Evolutionary conservation across 2,329 filamentous ascomycete species (phyloP).

Genomic region (Fusarium xylarioides): DNA sequence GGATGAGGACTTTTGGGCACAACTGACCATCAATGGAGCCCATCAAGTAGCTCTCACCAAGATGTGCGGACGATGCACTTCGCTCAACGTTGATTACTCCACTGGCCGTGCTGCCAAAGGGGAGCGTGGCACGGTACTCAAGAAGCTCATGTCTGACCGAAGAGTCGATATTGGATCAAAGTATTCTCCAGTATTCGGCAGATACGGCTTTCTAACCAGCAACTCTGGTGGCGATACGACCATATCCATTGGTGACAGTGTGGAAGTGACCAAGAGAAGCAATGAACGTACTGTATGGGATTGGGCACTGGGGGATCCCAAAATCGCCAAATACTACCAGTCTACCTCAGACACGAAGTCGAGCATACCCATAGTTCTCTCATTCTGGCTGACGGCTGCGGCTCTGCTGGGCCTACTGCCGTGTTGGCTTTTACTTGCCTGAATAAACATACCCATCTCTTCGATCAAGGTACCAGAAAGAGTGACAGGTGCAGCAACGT

Average conservation of each 20-base stretch:
- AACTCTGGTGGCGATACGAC: constrained; percentile 34
- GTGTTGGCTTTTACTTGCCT: constrained; percentile 28
- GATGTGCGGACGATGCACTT: constrained; percentile 75
- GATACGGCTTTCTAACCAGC: constrained; percentile 70
- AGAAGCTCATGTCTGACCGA: constrained; percentile 75
- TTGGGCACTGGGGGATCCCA: constrained; percentile 52
- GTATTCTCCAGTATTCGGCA: constrained; percentile 76
- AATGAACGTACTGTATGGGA: constrained; percentile 63
- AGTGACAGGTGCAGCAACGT: constrained; percentile 8
- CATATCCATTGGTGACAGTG: constrained; percentile 56
- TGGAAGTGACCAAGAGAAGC: constrained; percentile 60
- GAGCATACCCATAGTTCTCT: constrained; percentile 21
- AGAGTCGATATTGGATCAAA: constrained; percentile 74
- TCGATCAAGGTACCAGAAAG: not conserved
- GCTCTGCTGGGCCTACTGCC: constrained; percentile 27
- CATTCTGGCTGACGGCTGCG: constrained; percentile 25
- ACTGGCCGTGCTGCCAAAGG: constrained; percentile 68
- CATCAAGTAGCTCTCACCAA: constrained; percentile 67
- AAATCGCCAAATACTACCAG: constrained; percentile 41
- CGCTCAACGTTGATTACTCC: constrained; percentile 75
- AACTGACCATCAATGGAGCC: constrained; percentile 57
- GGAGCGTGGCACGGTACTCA: constrained; percentile 69
- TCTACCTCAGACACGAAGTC: constrained; percentile 2
- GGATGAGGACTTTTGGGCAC: constrained; percentile 78
- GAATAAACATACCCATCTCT: constrained; percentile 7